Evolutionary conservation across 176 grass and related monocot species (phyloP), one percentile per base, ranked within the genome.

Genomic region (Echinochloa phyllopogon): DNA sequence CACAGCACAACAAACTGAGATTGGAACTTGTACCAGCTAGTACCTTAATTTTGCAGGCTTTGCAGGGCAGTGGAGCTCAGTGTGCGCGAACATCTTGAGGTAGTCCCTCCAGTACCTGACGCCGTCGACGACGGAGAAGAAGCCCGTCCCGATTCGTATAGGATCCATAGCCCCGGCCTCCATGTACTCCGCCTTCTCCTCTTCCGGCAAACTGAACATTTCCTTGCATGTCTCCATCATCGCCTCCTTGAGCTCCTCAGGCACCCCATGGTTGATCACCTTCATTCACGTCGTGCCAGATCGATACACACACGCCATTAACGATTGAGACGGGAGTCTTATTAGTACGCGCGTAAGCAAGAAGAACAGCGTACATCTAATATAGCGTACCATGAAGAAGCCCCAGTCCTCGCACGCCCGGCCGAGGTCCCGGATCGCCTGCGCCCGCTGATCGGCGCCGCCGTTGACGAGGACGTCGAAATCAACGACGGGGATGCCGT

Each of bases 191-290:
- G 69, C 65, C 60, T 92, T 95, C n/a, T 90, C 85, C 52, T 88
- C 87, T 17, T 29, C 69, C 16, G 85, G 81, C 39, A 88, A 74
- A 16, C 85, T 75, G 29, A 93, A 93, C 21, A 98, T 74, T 8
- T 85, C 82, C 62, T 82, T 76, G 8, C 64, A 83, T 0, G 72
- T 42, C 4, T 75, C 61, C 24, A 90, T 74, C 71, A 95, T 20
- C 24, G 60, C 65, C 73, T 82, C 85, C 67, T 70, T 85, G 27
- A 98, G 79, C 24, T 11, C 58, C 74, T 93, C 89, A 3, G 85
- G 56, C 9, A 98, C 75, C 4, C 93, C 92, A 65, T 98, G 93
- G 75, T 95, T 93, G 49, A 88, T 43, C 75, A 95, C 69, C 95
- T 98, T 81, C 51, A 18, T 69, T 81, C 51, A 18, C 62, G 41